A percentile compares a stretch with the other conserved stretches of the same genome.
Evolutionary conservation across 257 asterid genomes (phyloP).

Genomic region (Cruciata laevipes): DNA sequence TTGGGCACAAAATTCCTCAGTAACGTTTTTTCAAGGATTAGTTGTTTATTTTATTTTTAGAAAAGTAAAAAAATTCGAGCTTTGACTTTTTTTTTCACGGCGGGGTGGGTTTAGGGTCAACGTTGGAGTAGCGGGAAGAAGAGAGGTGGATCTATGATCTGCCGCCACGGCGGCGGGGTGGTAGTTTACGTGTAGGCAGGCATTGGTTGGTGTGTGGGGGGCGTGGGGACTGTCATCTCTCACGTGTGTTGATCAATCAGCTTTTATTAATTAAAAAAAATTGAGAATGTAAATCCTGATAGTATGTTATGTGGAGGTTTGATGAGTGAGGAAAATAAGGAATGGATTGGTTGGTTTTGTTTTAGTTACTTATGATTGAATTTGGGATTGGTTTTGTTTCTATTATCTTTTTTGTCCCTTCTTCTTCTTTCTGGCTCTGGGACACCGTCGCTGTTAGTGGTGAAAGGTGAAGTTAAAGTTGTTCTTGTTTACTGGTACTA

Average conservation of each 20-base stretch:
- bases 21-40: neutral
- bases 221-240: neutral
- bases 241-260: neutral
- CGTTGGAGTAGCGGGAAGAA: neutral
- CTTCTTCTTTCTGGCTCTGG: neutral
- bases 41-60: neutral
- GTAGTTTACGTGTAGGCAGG: neutral
- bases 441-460: no score
- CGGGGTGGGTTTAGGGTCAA: neutral
- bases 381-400: no score
- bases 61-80: neutral
- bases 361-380: no score
- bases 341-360: neutral
- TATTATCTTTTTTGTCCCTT: neutral
- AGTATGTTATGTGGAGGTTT: neutral
- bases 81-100: conserved; percentile 1
- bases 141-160: neutral
- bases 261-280: no score
- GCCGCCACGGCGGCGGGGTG: neutral
- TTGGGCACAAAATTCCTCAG: no score
- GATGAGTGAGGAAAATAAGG: neutral
- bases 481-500: neutral
- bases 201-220: neutral
- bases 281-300: no score
- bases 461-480: no score